Evolutionary conservation across 2,329 filamentous ascomycete species (phyloP).

Genomic region (Arthroderma sp.): DNA sequence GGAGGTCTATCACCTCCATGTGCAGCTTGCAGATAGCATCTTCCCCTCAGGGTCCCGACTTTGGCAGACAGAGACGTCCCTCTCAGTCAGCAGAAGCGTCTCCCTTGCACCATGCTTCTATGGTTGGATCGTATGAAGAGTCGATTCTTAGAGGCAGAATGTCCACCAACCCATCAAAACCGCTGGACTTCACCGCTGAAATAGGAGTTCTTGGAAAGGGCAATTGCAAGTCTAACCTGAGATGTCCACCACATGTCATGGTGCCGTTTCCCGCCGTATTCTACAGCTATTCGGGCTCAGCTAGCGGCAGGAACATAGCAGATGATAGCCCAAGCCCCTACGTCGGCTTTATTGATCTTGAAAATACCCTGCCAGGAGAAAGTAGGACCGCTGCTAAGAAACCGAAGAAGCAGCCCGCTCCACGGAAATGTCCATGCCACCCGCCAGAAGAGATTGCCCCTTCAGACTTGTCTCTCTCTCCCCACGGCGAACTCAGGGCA

Average conservation of each 20-base stretch:
- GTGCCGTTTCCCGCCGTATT: constrained; percentile 90
- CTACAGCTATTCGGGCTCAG: constrained; percentile 72
- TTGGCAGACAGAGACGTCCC: constrained; percentile 39
- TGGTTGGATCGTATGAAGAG: constrained; percentile 97
- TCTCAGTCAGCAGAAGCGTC: constrained; percentile 65
- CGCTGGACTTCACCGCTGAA: constrained; percentile 83
- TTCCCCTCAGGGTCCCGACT: constrained; percentile 27
- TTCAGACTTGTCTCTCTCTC: constrained; percentile 12
- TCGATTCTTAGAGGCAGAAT: constrained; percentile 89
- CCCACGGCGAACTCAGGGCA: constrained; percentile 31
- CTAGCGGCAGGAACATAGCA: constrained; percentile 48
- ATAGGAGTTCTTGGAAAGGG: constrained; percentile 87
- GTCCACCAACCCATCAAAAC: constrained; percentile 90
- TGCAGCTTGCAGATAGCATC: constrained; percentile 38
- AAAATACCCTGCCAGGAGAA: constrained; percentile 56
- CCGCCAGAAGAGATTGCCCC: constrained; percentile 7
- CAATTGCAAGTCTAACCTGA: constrained; percentile 72
- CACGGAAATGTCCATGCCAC: constrained; percentile 13
- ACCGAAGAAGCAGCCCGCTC: constrained; percentile 28
- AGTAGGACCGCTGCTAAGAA: constrained; percentile 28
- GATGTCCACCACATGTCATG: constrained; percentile 80
- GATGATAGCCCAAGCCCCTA: constrained; percentile 92
- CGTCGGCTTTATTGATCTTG: constrained; percentile 82
- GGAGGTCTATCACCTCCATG: constrained; percentile 58
- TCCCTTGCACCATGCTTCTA: constrained; percentile 75